Evolutionary conservation across 495 filamentous ascomycete species (phyloP), one percentile per base, ranked within the genome.

Genomic region (Trichoderma reesei): DNA sequence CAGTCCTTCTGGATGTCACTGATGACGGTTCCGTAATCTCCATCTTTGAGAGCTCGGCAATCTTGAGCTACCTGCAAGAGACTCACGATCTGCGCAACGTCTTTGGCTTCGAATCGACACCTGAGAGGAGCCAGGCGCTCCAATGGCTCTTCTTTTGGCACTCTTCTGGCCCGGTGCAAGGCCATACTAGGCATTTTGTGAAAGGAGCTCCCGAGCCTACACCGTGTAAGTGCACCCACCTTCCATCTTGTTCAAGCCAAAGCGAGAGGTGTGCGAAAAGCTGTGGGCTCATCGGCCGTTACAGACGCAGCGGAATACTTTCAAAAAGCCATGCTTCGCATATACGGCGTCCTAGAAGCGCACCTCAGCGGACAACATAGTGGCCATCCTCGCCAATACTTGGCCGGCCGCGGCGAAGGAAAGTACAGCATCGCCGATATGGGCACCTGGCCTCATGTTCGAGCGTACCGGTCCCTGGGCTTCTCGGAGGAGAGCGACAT

Each of bases 141-240:
- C 44, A 48, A 18, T 48, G 44, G 44, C 44, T 48, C 16, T 48
- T 48, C 44, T 48, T 48, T 18, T 48, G 44, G 44, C 44, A 48
- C 44, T 48, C 44, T 4, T 48, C 44, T 48, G 44, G 16, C 18
- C 44, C 44, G 8, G 44, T 48, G 44, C 44, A 48, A 26, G 44
- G 44, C 18, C 44, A 48, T 18, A 18, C 16, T 8, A 48, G 44
- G 20, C 44, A 48, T 48, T 48, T 48, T 18, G 20, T 48, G 1
- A 48, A 48, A 9, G 44, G 44, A 26, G n/a, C 18, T 18, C 3
- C 18, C 18, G 44, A 48, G n/a, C 44, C 44, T 20, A 48, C 20
- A 26, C 44, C 44, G 8, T 48, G 44, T 48, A 48, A 20, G 44
- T 18, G 6, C 9, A 18, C 1, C n/a, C n/a, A 20, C 5, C n/a